These are phyloP conservation scores for Endotrypanum monterogeii DNA, from an alignment of 208 protist genomes.

Conservation along the genomic window DNA sequence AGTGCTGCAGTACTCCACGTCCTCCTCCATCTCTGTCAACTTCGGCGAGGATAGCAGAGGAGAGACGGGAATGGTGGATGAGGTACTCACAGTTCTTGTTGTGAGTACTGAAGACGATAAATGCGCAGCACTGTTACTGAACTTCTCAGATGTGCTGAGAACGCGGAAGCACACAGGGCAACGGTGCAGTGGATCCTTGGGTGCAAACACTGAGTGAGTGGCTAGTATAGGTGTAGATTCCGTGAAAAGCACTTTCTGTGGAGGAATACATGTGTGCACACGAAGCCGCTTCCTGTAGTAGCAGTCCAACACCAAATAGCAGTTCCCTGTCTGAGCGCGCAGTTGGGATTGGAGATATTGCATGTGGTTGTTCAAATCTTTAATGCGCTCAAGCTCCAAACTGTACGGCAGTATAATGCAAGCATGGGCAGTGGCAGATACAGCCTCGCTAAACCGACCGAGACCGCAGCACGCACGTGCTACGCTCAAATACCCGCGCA, in stretches of 20 bases:
- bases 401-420: constrained; percentile 56
- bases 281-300: constrained; percentile 60
- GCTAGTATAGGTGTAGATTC: constrained; percentile 51
- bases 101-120: background rate
- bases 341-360: constrained; percentile 45
- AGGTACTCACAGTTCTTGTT: background rate
- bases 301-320: constrained; percentile 51
- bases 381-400: constrained; percentile 53
- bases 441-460: constrained; percentile 50
- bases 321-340: constrained; percentile 16
- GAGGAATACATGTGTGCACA: constrained; percentile 6
- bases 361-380: constrained; percentile 64
- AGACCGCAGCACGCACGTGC: constrained; percentile 64
- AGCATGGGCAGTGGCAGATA: constrained; percentile 30
- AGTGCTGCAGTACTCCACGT: constrained; percentile 26
- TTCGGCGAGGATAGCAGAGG: constrained; percentile 10
- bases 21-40: constrained; percentile 14
- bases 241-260: constrained; percentile 32
- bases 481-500: constrained; percentile 62
- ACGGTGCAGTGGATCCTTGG: constrained; percentile 18
- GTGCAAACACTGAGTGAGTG: constrained; percentile 47
- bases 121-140: background rate
- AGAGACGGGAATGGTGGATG: constrained; percentile 11
- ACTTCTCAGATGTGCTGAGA: constrained; percentile 6
- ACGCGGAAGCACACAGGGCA: constrained; percentile 62